Base-by-base conservation (phyloP, 345 rosid genomes). In the Eucalyptus albens region DNA sequence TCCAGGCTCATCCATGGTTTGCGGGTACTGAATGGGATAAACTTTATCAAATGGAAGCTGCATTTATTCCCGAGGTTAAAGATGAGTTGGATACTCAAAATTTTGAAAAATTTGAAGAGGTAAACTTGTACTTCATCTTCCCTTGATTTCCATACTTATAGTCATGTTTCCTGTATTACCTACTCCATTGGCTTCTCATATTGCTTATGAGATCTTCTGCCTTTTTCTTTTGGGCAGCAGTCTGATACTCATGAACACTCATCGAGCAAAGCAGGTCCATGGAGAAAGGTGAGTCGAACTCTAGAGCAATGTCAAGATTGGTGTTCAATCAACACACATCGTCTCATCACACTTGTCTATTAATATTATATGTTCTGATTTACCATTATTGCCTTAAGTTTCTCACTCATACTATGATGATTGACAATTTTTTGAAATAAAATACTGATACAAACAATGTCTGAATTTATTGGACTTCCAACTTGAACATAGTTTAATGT, bases 21-120 rank as follows among this genome's bases (percentile, higher is more conserved):
- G 86, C 89, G 5, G 95, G 97, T 33, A 86, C 93, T 69, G 94
- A 97, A 29, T 97, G 99, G 99, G 96, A 97, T 87, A 94, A 89
- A 72, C 93, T 97, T 92, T 96, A 94, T 91, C 96, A 93, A 89
- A 93, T 94, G 94, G 99, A 97, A 88, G 99, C 99, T 92, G 98
- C 98, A 89, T 96, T 94, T 92, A 92, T 94, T 83, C 99, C 99
- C 24, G 98, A 93, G 88, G 99, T 97, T 90, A 96, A 94, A 49
- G 96, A 96, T 91, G 99, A 97, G 89, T 93, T 97, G 90, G 99
- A 97, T 93, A 97, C 99, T 86, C 98, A 97, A 94, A 97, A 97
- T 91, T 97, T 97, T 93, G 99, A 96, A 91, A 97, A 95, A 90
- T 95, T 97, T 90, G 99, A 97, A 14, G 98, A 97, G 98, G 99